Evolutionary conservation across 2,329 filamentous ascomycete species (phyloP).

Genomic region (Domatiomyces globalis): DNA sequence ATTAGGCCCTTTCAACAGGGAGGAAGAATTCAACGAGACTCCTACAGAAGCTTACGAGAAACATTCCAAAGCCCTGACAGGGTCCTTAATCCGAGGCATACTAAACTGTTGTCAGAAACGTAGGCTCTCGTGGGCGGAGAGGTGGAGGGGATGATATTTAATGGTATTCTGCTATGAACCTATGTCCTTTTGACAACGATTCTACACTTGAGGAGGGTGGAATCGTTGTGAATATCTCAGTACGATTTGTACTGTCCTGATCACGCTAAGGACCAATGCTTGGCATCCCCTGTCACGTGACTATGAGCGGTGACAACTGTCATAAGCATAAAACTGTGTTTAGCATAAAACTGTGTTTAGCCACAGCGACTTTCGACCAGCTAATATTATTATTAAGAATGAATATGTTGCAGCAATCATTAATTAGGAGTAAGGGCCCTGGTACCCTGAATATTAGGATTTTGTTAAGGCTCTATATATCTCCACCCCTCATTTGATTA

Average conservation of each 20-base stretch:
- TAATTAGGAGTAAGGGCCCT: constrained; percentile 18
- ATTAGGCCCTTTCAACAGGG: constrained; percentile 2
- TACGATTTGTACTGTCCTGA: too few species aligned
- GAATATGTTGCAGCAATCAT: constrained; percentile 14
- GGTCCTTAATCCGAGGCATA: too few species aligned
- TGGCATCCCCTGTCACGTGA: too few species aligned
- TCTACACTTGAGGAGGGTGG: too few species aligned
- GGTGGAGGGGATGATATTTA: too few species aligned
- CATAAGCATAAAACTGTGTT: too few species aligned
- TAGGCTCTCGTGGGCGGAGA: too few species aligned
- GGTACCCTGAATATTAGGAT: constrained; percentile 19
- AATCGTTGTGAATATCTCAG: too few species aligned
- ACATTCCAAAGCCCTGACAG: neutral
- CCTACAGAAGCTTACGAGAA: neutral
- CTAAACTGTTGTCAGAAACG: neutral
- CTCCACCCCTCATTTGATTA: constrained; percentile 12
- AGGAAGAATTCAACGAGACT: constrained; percentile 3
- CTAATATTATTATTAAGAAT: constrained; percentile 17
- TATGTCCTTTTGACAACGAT: too few species aligned
- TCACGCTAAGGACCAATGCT: too few species aligned
- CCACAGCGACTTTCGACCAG: constrained; percentile 14
- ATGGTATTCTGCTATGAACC: too few species aligned
- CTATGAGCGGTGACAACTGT: too few species aligned
- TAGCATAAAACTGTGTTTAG: constrained; percentile 14
- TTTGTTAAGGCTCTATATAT: neutral